Base-by-base conservation (phyloP, 75 land plant genomes). In the Cupressus sempervirens region DNA sequence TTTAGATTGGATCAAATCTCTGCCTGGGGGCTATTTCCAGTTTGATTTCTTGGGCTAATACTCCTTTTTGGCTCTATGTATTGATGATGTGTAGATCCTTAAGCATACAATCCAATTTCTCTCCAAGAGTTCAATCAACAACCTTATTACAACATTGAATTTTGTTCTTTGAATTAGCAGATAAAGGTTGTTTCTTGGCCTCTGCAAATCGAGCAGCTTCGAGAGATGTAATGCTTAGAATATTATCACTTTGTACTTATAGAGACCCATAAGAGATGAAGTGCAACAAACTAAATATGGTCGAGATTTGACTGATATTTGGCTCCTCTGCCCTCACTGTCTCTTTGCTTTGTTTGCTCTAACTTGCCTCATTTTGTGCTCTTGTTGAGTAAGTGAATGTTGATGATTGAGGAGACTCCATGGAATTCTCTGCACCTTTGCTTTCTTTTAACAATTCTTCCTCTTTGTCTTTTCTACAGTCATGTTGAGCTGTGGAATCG, bases 31-130 rank as follows among this genome's bases (percentile, higher is more conserved):
- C n/a, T n/a, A n/a, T n/a, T n/a, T n/a, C n/a, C n/a, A n/a, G n/a
- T n/a, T n/a, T n/a, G n/a, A n/a, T n/a, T n/a, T n/a, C n/a, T n/a
- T n/a, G 20, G 62, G 62, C 23, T 56, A 93, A 50, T 90, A 93
- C 93, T 90, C 91, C 83, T 89, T 93, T 35, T 93, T 93, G 70
- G 89, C 93, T 16, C 81, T 86, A 88, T 7, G 80, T 53, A 32
- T 86, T 87, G 43, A 87, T 90, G 43, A 90, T 89, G 84, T 90
- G 53, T 7, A 90, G 94, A 65, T 93, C 90, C 88, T 90, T 90
- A 43, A 93, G 87, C 87, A 91, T 89, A 87, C 50, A 89, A 1
- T 68, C 84, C 9, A 93, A 81, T 87, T 88, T 89, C 68, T 82
- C 85, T 76, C 87, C 92, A 3, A 45, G 29, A 0, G 50, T 79